Evolutionary conservation across 2,329 filamentous ascomycete genomes (phyloP), one percentile per base, ranked within the genome.

Genomic region (Ophiognomonia clavigignenti-juglandacearum): DNA sequence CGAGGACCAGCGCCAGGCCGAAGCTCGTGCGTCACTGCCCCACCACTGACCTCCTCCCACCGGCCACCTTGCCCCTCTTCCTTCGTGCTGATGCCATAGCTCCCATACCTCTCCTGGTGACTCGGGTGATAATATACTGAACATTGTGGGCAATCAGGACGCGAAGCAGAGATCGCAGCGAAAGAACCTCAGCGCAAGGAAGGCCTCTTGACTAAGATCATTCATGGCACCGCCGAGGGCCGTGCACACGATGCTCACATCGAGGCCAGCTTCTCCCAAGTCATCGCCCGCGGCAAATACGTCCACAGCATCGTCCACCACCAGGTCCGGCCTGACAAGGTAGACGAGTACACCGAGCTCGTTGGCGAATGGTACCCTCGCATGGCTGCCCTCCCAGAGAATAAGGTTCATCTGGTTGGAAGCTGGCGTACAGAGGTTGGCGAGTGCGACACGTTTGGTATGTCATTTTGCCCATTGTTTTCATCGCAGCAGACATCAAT

Each of bases 371-470:
- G 89, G 86, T 98, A 98, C 63, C 92, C 93, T 8, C 82, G 80
- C 62, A 90, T 97, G 78, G 93, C 93, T 38, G 77, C 78, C 50
- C 77, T 83, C 56, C 83, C 86, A 18, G 85, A 93, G 69, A 96
- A 97, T 70, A 92, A 92, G 70, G 92, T 98, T 57, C 85, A 98
- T 66, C 73, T 98, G 48, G 93, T 98, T 6, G 93, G 93, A 59
- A 97, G 92, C 74, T 98, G 93, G 93, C 83, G 92, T 67, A 96
- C 91, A 14, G 93, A 98, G 67, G 91, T 98, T 43, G 93, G 93
- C 53, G 92, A 98, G 60, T 95, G 89, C 64, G 90, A 98, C 62
- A 96, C 91, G 0, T 98, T 98, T 70, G 82, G 91, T 96, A 78
- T 52, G 80, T 66, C 22, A 6, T 9, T 4, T 26, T 20, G 20